Conservation (phyloP, 352 stramenopile genomes). For the Globisporangium heterothallicum region DNA sequence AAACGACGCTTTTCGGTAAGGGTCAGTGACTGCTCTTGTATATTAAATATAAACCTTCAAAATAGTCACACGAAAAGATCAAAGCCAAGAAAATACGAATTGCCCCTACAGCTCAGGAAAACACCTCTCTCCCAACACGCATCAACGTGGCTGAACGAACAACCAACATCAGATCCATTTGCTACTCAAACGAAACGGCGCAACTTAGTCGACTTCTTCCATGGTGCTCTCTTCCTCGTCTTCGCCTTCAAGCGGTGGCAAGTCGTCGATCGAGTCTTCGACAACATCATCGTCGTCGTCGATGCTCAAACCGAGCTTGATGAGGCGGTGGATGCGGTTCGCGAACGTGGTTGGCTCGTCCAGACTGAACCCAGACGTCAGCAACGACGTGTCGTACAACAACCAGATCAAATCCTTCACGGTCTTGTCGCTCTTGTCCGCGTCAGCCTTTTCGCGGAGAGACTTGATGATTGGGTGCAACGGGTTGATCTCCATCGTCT, state of each 20-base stretch:
- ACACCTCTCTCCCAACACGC: neutral
- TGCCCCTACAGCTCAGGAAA: constrained; percentile 5
- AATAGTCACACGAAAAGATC: constrained; percentile 31
- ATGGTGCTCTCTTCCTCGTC: constrained; percentile 96
- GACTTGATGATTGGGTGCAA: constrained; percentile 98
- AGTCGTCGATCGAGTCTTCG: constrained; percentile 94
- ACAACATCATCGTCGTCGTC: constrained; percentile 96
- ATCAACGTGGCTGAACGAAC: neutral
- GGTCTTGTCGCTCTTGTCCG: constrained; percentile 99
- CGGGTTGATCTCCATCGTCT: constrained; percentile 99
- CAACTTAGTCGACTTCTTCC: constrained; percentile 98
- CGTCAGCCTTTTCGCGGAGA: constrained; percentile 97
- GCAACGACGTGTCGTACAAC: constrained; percentile 98
- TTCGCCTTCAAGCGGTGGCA: constrained; percentile 95
- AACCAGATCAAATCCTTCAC: constrained; percentile 99
- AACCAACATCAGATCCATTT: constrained; percentile 1
- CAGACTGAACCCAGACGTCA: constrained; percentile 98
- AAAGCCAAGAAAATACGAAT: constrained; percentile 26
- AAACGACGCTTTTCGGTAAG: neutral
- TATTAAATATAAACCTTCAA: constrained; percentile 72
- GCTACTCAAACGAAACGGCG: neutral
- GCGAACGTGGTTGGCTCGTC: constrained; percentile 99
- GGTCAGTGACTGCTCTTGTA: constrained; percentile 21
- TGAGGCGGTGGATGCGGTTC: constrained; percentile 98
- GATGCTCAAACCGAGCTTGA: constrained; percentile 98